Conservation (phyloP, 2,329 filamentous ascomycete species). For the Ceratocystis cubensis region DNA sequence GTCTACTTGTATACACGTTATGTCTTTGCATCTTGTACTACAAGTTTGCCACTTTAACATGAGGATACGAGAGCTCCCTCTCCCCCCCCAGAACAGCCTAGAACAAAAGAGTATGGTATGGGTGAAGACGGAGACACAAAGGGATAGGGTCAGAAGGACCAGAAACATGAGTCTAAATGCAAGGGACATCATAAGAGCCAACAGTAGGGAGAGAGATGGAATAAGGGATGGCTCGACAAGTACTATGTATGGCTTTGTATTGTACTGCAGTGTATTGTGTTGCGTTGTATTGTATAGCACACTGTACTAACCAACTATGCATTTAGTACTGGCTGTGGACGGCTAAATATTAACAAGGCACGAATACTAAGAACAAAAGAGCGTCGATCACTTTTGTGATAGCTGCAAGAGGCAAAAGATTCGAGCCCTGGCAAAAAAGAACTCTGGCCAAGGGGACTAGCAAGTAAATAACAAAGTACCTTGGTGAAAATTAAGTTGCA, state of each 20-base stretch:
- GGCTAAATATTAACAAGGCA: not conserved
- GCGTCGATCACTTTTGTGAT: not conserved
- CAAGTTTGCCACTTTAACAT: not conserved
- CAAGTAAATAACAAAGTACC: not conserved
- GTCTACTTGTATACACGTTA: not conserved
- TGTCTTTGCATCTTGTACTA: not conserved
- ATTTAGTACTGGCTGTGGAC: too few species aligned
- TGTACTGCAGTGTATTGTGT: too few species aligned
- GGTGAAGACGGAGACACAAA: too few species aligned
- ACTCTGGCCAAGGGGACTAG: not conserved
- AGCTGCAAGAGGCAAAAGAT: slow-evolving; percentile 8
- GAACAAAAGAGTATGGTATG: not conserved
- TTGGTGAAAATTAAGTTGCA: not conserved
- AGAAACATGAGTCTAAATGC: too few species aligned
- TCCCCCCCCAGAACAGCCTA: not conserved
- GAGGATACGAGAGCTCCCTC: not conserved
- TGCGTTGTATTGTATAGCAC: too few species aligned
- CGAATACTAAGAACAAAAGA: not conserved
- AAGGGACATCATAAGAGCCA: too few species aligned
- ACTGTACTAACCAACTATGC: too few species aligned
- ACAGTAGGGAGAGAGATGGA: not conserved
- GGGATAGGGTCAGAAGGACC: too few species aligned
- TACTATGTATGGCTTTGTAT: too few species aligned
- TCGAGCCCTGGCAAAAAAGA: not conserved
- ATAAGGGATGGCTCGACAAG: not conserved